phyloP scores from a whole-genome alignment of 257 asterid genomes.

The Solanum appendiculatum region DNA sequence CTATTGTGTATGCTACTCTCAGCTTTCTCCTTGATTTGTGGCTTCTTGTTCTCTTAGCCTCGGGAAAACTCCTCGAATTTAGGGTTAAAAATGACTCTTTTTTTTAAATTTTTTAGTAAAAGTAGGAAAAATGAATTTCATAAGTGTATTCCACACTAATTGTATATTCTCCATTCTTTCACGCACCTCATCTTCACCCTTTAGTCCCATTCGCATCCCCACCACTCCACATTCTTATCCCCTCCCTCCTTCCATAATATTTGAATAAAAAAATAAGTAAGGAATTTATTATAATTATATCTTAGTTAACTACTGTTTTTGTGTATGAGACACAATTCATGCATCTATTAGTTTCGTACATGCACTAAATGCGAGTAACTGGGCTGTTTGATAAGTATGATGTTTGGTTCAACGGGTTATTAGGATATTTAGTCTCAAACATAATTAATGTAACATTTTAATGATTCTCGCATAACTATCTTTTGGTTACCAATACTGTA shows the following conservation, averaged over 20 bases:
- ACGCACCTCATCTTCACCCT: not conserved
- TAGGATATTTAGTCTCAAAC: too few relatives aligned
- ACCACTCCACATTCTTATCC: not conserved
- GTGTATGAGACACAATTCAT: not conserved
- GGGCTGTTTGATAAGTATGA: too few relatives aligned
- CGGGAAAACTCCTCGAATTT: not conserved
- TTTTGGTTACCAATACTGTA: too few relatives aligned
- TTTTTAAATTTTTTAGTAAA: too few relatives aligned
- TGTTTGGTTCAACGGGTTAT: too few relatives aligned
- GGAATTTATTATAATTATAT: too few relatives aligned
- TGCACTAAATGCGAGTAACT: not conserved
- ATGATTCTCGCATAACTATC: too few relatives aligned
- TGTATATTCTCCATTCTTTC: too few relatives aligned
- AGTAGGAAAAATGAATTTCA: not conserved
- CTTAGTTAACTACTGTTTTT: not conserved
- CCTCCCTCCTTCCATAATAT: not conserved
- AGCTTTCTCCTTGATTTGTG: not conserved
- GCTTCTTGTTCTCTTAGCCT: not conserved
- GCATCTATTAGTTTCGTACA: not conserved
- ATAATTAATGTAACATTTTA: too few relatives aligned
- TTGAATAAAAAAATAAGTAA: too few relatives aligned
- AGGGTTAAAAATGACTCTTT: too few relatives aligned
- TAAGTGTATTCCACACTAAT: too few relatives aligned
- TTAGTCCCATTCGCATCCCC: not conserved
- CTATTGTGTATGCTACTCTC: not conserved